Evolutionary conservation across 768 basidiomycete genomes (phyloP).

Genomic region (Russula olivacea): DNA sequence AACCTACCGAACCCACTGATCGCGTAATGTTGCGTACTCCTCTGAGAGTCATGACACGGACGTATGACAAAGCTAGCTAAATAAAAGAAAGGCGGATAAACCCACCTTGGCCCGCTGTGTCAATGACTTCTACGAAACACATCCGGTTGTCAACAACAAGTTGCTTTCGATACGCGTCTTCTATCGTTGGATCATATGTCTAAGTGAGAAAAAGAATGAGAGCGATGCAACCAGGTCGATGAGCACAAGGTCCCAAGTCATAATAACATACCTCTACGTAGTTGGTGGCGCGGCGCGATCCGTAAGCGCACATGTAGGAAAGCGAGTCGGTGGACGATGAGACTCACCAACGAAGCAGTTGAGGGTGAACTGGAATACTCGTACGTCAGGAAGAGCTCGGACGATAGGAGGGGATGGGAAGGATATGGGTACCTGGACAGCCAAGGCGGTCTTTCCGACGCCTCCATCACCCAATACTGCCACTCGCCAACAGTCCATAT

Average conservation of each 20-base stretch:
- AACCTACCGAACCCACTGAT: slow-evolving; percentile 95
- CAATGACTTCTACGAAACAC: slow-evolving; percentile 95
- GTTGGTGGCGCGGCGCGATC: slow-evolving; percentile 20
- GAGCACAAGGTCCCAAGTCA: slow-evolving; percentile 13
- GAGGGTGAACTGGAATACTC: slow-evolving; percentile 69
- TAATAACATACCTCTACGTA: slow-evolving; percentile 47
- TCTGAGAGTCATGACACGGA: slow-evolving; percentile 45
- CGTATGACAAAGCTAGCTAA: slow-evolving; percentile 19
- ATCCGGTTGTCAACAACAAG: slow-evolving; percentile 91
- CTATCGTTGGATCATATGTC: slow-evolving; percentile 98
- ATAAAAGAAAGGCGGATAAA: slow-evolving; percentile 15
- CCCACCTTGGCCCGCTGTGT: slow-evolving; percentile 95
- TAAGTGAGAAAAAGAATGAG: slow-evolving; percentile 31
- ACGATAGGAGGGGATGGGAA: background rate
- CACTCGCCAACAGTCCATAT: slow-evolving; percentile 93
- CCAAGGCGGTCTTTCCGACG: slow-evolving; percentile 94
- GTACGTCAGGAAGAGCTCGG: slow-evolving; percentile 11
- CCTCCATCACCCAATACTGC: slow-evolving; percentile 96
- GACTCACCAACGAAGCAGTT: slow-evolving; percentile 91
- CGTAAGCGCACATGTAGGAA: slow-evolving; percentile 10
- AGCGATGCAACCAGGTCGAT: slow-evolving; percentile 14
- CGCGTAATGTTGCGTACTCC: slow-evolving; percentile 93
- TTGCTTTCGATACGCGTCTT: slow-evolving; percentile 95
- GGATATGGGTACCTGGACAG: slow-evolving; percentile 75
- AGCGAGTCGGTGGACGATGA: background rate